Evolutionary conservation across 192 early-diverging fungal species (phyloP).

Genomic region (Podila minutissima): DNA sequence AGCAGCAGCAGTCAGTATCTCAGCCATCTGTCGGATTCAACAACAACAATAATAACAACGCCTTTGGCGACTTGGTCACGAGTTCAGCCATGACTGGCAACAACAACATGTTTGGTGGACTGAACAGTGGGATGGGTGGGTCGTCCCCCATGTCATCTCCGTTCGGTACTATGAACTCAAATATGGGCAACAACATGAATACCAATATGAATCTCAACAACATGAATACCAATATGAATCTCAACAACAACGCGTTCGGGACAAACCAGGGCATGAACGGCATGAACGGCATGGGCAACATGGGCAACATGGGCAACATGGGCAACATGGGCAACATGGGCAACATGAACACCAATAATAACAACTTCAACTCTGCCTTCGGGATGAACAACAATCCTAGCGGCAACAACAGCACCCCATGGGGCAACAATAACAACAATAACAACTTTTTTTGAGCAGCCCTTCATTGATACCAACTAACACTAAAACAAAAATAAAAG

Average conservation of each 20-base stretch:
- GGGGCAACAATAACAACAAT: slow-evolving; percentile 31
- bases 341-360: slow-evolving; percentile 3
- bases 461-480: no score
- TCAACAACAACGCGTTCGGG: slow-evolving; percentile 9
- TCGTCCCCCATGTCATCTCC: slow-evolving; percentile 14
- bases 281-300: slow-evolving; percentile 12
- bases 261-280: slow-evolving; percentile 12
- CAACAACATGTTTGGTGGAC: slow-evolving; percentile 21
- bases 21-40: slow-evolving; percentile 1
- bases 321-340: slow-evolving; percentile 10
- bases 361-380: slow-evolving; percentile 32
- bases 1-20: neutral
- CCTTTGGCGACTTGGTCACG: slow-evolving; percentile 10
- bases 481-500: neutral
- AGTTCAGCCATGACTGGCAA: slow-evolving; percentile 11
- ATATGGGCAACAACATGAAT: slow-evolving; percentile 4
- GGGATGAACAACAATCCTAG: slow-evolving; percentile 25
- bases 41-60: slow-evolving; percentile 9
- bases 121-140: slow-evolving; percentile 1
- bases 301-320: slow-evolving; percentile 6
- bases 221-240: slow-evolving; percentile 5
- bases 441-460: slow-evolving; percentile 12
- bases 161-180: neutral
- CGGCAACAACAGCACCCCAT: slow-evolving; percentile 20
- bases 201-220: slow-evolving; percentile 4